phyloP scores from a whole-genome alignment of 2,329 filamentous ascomycete species.

The Mollisia scopiformis region DNA sequence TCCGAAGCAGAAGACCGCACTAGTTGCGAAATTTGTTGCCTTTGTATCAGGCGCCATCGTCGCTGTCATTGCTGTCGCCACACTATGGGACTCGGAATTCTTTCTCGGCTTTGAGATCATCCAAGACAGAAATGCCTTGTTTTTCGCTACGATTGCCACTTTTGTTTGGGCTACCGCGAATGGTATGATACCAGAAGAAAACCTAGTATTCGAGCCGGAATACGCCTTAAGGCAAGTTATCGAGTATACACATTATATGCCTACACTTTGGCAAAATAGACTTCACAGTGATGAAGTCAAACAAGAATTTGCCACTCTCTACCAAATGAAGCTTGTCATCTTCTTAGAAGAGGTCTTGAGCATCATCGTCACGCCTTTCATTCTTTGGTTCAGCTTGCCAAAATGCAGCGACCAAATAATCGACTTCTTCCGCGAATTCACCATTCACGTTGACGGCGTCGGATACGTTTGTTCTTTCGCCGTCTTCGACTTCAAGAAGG shows the following conservation, averaged over 20 bases:
- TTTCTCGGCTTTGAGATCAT: conserved; percentile 94
- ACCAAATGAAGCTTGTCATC: conserved; percentile 89
- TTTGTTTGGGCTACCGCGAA: conserved; percentile 83
- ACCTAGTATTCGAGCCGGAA: conserved; percentile 87
- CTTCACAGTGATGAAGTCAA: conserved; percentile 96
- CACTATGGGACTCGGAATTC: conserved; percentile 86
- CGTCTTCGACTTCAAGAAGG: conserved; percentile 94
- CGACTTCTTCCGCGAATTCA: conserved; percentile 98
- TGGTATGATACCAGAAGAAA: conserved; percentile 85
- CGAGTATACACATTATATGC: conserved; percentile 89
- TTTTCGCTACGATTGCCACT: conserved; percentile 84
- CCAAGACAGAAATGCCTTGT: conserved; percentile 82
- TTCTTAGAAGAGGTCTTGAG: conserved; percentile 92
- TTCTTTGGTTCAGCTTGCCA: conserved; percentile 84
- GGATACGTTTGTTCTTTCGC: conserved; percentile 98
- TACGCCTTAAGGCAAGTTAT: conserved; percentile 88
- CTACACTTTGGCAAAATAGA: conserved; percentile 83
- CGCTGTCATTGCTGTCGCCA: conserved; percentile 81
- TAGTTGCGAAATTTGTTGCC: conserved; percentile 80
- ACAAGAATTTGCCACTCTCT: conserved; percentile 84
- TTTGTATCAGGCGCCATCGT: conserved; percentile 87
- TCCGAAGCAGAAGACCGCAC: conserved; percentile 90
- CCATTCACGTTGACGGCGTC: conserved; percentile 92
- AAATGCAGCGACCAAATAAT: conserved; percentile 90
- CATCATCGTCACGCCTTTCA: conserved; percentile 88